phyloP scores from a whole-genome alignment of 306 rosid genomes.

The Canavalia ensiformis region DNA sequence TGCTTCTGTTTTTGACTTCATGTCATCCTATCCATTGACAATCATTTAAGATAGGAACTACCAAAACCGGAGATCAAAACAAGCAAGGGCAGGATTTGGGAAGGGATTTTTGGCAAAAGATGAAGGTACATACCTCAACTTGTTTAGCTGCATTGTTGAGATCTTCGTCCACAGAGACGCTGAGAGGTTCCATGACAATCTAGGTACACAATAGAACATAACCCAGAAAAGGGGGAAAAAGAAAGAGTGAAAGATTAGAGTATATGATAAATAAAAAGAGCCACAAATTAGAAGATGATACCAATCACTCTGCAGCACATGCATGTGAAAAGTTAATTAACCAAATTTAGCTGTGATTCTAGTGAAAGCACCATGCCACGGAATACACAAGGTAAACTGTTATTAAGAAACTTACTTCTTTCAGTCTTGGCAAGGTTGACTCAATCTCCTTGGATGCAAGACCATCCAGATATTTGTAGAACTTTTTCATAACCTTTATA shows the following conservation, averaged over 20 bases:
- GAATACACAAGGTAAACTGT: constrained; percentile 3
- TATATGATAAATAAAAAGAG: neutral
- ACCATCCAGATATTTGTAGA: constrained; percentile 67
- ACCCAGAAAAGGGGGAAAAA: neutral
- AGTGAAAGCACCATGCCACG: constrained; percentile 31
- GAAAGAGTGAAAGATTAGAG: constrained; percentile 29
- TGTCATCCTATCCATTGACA: constrained; percentile 58
- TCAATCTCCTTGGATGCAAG: constrained; percentile 77
- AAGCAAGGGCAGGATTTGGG: constrained; percentile 13
- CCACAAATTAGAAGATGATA: too few species aligned
- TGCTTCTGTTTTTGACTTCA: constrained; percentile 62
- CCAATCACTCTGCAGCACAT: neutral
- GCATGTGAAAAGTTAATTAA: constrained; percentile 28
- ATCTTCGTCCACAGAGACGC: constrained; percentile 83
- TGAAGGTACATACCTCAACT: constrained; percentile 66
- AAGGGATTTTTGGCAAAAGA: neutral
- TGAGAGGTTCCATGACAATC: constrained; percentile 81
- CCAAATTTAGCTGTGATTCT: constrained; percentile 6
- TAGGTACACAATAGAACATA: constrained; percentile 45
- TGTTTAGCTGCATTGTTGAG: constrained; percentile 80
- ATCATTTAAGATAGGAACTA: constrained; percentile 40
- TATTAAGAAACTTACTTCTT: constrained; percentile 66
- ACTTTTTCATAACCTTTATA: constrained; percentile 84
- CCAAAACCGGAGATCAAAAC: constrained; percentile 1
- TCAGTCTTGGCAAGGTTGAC: constrained; percentile 80